Evolutionary conservation across 75 land plant genomes (phyloP), one percentile per base, ranked within the genome.

Genomic region (Pseudotsuga menziesii): DNA sequence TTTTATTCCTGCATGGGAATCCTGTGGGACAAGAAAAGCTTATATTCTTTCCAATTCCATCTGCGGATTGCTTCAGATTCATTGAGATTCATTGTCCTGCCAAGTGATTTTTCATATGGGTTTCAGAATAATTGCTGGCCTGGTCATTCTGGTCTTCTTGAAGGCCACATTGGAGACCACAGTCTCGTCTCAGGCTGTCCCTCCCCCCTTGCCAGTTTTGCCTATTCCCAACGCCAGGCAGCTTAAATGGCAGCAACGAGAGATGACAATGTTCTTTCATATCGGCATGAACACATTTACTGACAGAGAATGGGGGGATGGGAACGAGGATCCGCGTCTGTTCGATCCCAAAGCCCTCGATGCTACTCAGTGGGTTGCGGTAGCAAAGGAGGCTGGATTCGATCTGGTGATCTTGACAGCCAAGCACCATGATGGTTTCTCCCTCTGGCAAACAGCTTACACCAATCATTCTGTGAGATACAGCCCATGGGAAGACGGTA

Each of bases 351-450:
- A 74, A 0, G 84, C 75, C 15, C 92, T 97, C 55, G 66, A 96
- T 57, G 83, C 93, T 0, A 32, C 78, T 55, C 99, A 97, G 61
- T 97, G 99, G 99, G 86, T 82, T 67, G 75, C 56, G 2, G 80
- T 82, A 36, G 98, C 92, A 3, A 86, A 82, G 52, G 79, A 80
- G 2, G 86, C 92, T 3, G 95, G 95, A 17, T 77, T 91, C 74
- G 87, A 89, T 16, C 88, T 95, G 0, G 76, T 89, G 25, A 90
- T 97, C 12, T 86, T 97, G 57, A 92, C 95, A 11, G 89, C 95
- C 52, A 97, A 97, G 57, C 99, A 97, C 78, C 98, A 95, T 59
- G 99, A 97, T 58, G 99, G 99, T 4, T 97, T 97, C 80, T 97
- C 98, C 88, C 75, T 97, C 71, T 97, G 99, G 99, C 99, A 94